A percentile compares a stretch with the other conserved stretches of the same genome.
Conservation (phyloP, 768 basidiomycete genomes). For the Phaffia australis region DNA sequence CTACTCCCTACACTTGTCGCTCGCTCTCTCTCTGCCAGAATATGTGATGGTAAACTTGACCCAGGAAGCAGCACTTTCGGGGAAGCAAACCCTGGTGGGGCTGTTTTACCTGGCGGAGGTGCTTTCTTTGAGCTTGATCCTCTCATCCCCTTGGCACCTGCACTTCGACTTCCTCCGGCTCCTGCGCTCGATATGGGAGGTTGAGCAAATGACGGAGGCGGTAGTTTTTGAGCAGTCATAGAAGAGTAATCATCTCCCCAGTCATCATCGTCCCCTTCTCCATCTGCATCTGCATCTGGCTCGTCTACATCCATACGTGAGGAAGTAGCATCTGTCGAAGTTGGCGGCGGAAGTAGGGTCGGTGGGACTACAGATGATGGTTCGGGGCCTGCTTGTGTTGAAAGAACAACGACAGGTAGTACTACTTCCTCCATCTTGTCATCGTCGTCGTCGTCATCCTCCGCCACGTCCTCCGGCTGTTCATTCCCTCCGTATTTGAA, state of each 20-base stretch:
- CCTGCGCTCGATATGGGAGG: background rate
- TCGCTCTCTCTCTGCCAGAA: too few relatives aligned
- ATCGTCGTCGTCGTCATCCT: constrained; percentile 13
- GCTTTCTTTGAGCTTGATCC: background rate
- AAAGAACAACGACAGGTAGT: too few relatives aligned
- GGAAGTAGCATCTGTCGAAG: background rate
- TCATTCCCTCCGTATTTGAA: constrained; percentile 72
- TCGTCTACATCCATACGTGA: background rate
- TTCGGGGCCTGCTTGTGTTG: constrained; percentile 4
- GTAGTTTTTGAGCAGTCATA: too few relatives aligned
- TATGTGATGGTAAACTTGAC: too few relatives aligned
- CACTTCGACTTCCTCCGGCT: background rate
- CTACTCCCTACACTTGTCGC: too few relatives aligned
- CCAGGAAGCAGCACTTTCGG: too few relatives aligned
- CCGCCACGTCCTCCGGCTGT: constrained; percentile 36
- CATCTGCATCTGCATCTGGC: background rate
- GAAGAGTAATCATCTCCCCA: background rate
- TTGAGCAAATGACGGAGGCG: too few relatives aligned
- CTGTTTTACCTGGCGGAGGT: too few relatives aligned
- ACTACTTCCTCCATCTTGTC: constrained; percentile 11
- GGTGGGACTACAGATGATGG: background rate
- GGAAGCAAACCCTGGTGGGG: too few relatives aligned
- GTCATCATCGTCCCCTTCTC: background rate
- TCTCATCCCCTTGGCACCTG: background rate
- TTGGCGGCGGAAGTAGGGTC: background rate